Conservation (phyloP, 495 filamentous ascomycete species). For the Halenospora varia region DNA sequence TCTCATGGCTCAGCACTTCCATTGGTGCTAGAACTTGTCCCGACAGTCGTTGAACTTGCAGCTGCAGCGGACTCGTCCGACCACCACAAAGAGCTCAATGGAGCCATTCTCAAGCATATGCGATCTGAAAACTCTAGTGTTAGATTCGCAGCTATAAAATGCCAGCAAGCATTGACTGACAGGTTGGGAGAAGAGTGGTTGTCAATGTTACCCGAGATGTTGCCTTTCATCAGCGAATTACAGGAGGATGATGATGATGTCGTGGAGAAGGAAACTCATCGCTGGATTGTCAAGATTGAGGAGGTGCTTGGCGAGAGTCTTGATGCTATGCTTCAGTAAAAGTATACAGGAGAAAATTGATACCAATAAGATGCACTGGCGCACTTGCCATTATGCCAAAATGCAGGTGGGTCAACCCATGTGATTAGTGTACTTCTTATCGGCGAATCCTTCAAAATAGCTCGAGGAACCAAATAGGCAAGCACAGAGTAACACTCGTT, state of each 20-base stretch:
- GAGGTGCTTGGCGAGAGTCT: slow-evolving; percentile 80
- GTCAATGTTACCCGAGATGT: slow-evolving; percentile 82
- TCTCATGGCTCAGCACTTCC: slow-evolving; percentile 44
- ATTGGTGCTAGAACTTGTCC: slow-evolving; percentile 36
- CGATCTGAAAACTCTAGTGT: slow-evolving; percentile 61
- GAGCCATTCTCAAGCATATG: slow-evolving; percentile 67
- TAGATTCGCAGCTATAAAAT: slow-evolving; percentile 72
- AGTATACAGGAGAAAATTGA: not conserved
- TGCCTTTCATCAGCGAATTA: slow-evolving; percentile 88
- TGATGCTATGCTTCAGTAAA: slow-evolving; percentile 81
- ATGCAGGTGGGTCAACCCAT: too few species aligned
- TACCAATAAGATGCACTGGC: too few species aligned
- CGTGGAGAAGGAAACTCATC: slow-evolving; percentile 81
- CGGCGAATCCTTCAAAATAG: too few species aligned
- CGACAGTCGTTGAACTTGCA: slow-evolving; percentile 72
- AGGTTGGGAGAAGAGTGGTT: slow-evolving; percentile 90
- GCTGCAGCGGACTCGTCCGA: slow-evolving; percentile 73
- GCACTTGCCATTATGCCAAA: too few species aligned
- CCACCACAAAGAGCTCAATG: slow-evolving; percentile 85
- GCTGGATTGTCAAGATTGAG: slow-evolving; percentile 87
- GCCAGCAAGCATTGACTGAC: slow-evolving; percentile 71
- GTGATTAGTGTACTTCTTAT: too few species aligned
- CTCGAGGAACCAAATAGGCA: too few species aligned
- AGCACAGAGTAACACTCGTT: too few species aligned
- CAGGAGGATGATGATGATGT: slow-evolving; percentile 93